Evolutionary conservation across 2,329 filamentous ascomycete genomes (phyloP), one percentile per base, ranked within the genome.

Genomic region (Sarocladium strictum): DNA sequence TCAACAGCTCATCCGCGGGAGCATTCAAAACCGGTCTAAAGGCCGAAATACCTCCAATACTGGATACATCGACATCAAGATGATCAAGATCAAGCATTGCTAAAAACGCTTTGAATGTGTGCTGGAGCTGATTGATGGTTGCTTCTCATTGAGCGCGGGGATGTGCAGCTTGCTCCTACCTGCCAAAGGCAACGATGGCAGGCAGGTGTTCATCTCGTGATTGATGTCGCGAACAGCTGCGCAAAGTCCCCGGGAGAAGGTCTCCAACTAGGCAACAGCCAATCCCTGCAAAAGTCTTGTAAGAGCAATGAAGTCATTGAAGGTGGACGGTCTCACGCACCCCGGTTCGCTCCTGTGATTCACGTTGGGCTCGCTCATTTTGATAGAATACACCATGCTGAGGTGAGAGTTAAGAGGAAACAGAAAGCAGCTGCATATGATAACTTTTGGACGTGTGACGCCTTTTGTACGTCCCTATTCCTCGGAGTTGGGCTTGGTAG

Each of bases 51-150:
- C 35, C 27, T n/a, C 54, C 59, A 5, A 79, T 78, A 61, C 82
- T 83, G 53, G 78, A 74, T 54, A 84, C 73, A 3, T 82, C 72
- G 10, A 78, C 61, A 59, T 83, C 78, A 3, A 83, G 63, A 29
- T 67, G 61, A 6, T 61, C 58, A 54, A 82, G 72, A 6, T 63
- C 50, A 6, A 24, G 7, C n/a, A 5, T 58, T 49, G 12, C n/a
- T 15, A 29, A 2, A 57, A 29, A 5, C 26, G 12, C 2, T 53
- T 26, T 1, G 64, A 58, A 0, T 75, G 62, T 2, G 63, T 57
- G 15, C 63, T 43, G 2, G 71, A 60, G 9, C 70, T 70, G 40
- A 45, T 45, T 7, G 40, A 10, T 4, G 40, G 40, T 14, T 59
- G 59, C 54, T 73, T 70, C 1, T 62, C 57, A 7, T 67, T 62